Conservation (phyloP, 495 filamentous ascomycete species). For the Cryomyces minteri region DNA sequence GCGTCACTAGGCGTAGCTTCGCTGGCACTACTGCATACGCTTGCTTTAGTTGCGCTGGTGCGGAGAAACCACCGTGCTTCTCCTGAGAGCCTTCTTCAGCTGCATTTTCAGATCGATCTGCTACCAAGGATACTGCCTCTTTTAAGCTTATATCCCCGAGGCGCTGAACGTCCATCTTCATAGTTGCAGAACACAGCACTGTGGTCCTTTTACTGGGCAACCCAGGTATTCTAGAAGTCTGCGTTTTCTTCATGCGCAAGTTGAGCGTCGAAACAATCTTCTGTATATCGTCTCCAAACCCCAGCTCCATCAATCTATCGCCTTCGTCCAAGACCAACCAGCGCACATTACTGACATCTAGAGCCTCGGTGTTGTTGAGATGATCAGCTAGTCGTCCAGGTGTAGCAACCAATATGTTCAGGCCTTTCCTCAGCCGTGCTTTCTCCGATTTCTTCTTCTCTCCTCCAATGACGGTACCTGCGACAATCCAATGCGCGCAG, state of each 20-base stretch:
- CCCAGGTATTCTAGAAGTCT: conserved; percentile 22
- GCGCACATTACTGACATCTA: conserved; percentile 74
- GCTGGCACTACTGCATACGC: conserved; percentile 70
- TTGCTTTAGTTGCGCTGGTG: conserved; percentile 85
- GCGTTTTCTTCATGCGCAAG: conserved; percentile 23
- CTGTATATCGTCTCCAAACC: conserved; percentile 78
- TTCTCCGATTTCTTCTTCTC: conserved; percentile 98
- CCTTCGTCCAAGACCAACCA: conserved; percentile 95
- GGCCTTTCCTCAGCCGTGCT: conserved; percentile 72
- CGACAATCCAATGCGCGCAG: conserved; percentile 77
- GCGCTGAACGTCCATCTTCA: conserved; percentile 89
- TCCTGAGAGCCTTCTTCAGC: conserved; percentile 22
- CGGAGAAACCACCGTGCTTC: conserved; percentile 47
- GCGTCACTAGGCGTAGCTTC: conserved; percentile 74
- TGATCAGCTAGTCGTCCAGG: conserved; percentile 83
- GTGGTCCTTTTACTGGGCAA: conserved; percentile 67
- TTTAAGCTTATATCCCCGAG: conserved; percentile 88
- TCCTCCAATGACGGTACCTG: conserved; percentile 81
- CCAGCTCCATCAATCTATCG: conserved; percentile 90
- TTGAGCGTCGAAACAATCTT: conserved; percentile 66
- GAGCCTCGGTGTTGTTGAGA: conserved; percentile 70
- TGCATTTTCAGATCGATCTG: conserved; percentile 32
- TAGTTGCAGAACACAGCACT: conserved; percentile 86
- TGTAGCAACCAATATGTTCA: conserved; percentile 90
- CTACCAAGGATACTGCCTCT: conserved; percentile 74